Base-by-base conservation (phyloP, 2,329 filamentous ascomycete species). In the Colletotrichum truncatum region DNA sequence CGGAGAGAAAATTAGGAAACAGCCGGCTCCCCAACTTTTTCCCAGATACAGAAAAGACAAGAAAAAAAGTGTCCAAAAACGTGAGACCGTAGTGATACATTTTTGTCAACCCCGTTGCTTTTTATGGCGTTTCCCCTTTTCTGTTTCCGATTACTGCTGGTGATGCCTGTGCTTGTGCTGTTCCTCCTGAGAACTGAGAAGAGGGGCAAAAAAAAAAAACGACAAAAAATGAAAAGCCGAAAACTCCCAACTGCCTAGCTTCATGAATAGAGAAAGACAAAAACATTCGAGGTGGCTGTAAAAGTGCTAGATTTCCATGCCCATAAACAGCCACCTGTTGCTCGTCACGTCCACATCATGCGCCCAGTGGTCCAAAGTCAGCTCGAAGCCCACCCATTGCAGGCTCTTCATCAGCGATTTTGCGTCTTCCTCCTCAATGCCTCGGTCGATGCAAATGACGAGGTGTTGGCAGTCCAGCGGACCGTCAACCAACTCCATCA, bases 301-400 rank as follows among this genome's bases (percentile, higher is more conserved):
- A 30, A 26, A 39, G 28, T 16, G 45, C 58, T 70, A 97, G 64
- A 95, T 82, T 76, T 97, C 94, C 89, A 97, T 96, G 68, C 90
- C 89, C 84, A 97, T 88, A 76, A 97, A 93, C 64, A 97, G 78
- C 94, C 94, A 98, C 73, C 85, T 85, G 55, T 89, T 81, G 80
- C 93, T 97, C 53, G 91, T 89, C 56, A 90, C 85, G 68, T 92
- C 87, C 58, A 85, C 76, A 38, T 84, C 83, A 46, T 84, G 81
- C 14, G 87, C 86, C 91, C 93, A 97, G 71, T 88, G 86, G 70
- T 94, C 90, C 43, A 98, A 84, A 23, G 92, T 89, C 70, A 95
- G 86, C 74, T 93, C 92, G 75, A 97, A 97, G 59, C 94, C 94
- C 69, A 97, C 94, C 94, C 94, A 98, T 76, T 94, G 92, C 54